These are phyloP conservation scores for Diaporthe destruens DNA, from an alignment of 2,329 filamentous ascomycete genomes.

Conservation along the genomic window DNA sequence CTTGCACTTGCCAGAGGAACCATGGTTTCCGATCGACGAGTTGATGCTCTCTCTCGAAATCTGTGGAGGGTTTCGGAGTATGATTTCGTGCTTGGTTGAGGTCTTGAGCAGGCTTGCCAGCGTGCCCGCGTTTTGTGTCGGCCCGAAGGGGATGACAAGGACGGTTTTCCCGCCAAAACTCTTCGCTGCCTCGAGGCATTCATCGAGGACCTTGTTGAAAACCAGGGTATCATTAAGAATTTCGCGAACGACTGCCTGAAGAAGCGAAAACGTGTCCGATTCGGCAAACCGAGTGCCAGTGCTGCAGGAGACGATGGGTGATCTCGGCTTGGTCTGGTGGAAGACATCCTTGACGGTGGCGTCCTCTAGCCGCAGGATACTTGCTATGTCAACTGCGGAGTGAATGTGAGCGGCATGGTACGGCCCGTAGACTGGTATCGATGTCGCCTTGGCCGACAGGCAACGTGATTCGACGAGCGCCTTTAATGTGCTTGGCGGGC, in stretches of 20 bases:
- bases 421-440: slow-evolving; percentile 67
- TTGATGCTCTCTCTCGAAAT: slow-evolving; percentile 52
- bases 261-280: slow-evolving; percentile 56
- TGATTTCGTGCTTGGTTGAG: slow-evolving; percentile 58
- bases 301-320: slow-evolving; percentile 64
- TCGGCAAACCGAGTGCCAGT: slow-evolving; percentile 58
- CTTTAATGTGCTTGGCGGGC: slow-evolving; percentile 63
- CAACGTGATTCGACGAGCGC: slow-evolving; percentile 56
- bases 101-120: slow-evolving; percentile 58
- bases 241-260: slow-evolving; percentile 59
- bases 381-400: slow-evolving; percentile 56
- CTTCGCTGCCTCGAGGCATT: slow-evolving; percentile 58
- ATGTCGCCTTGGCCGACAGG: slow-evolving; percentile 58
- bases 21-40: slow-evolving; percentile 60
- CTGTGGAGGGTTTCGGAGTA: slow-evolving; percentile 54
- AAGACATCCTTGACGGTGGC: slow-evolving; percentile 55
- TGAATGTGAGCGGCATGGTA: slow-evolving; percentile 70
- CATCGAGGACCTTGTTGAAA: slow-evolving; percentile 62
- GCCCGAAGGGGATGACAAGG: slow-evolving; percentile 63
- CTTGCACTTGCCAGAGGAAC: slow-evolving; percentile 68
- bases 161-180: slow-evolving; percentile 55
- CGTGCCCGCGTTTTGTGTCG: slow-evolving; percentile 62
- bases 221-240: slow-evolving; percentile 63
- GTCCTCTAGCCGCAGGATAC: slow-evolving; percentile 60
- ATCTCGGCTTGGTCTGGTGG: slow-evolving; percentile 57